Evolutionary conservation across 345 rosid genomes (phyloP).

Genomic region (Salix dunnii): DNA sequence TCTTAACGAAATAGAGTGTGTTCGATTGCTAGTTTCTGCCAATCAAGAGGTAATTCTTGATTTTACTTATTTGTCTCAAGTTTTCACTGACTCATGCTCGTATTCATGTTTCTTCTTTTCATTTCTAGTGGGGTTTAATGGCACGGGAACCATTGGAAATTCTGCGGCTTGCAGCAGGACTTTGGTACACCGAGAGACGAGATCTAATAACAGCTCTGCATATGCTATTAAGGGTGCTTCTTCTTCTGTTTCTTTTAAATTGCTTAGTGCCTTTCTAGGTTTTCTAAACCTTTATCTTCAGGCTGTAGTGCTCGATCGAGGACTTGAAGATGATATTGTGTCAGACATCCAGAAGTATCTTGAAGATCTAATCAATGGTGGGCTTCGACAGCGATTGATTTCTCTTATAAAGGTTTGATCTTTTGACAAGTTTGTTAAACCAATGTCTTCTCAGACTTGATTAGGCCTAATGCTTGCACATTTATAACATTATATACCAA

Average conservation of each 20-base stretch:
- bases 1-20: conserved; percentile 85
- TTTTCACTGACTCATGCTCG: neutral
- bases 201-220: conserved; percentile 72
- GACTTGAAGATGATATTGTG: conserved; percentile 63
- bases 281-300: conserved; percentile 29
- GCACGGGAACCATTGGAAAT: conserved; percentile 81
- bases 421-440: no score
- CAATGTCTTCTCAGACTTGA: no score
- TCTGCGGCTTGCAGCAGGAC: conserved; percentile 85
- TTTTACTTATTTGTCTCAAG: conserved; percentile 18
- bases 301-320: conserved; percentile 94
- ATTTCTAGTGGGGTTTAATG: conserved; percentile 68
- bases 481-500: no score
- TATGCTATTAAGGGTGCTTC: conserved; percentile 67
- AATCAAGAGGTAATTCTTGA: conserved; percentile 71
- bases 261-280: conserved; percentile 10
- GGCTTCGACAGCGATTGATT: conserved; percentile 77
- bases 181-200: conserved; percentile 93
- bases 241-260: conserved; percentile 9
- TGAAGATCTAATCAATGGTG: conserved; percentile 69
- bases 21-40: conserved; percentile 76
- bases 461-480: no score
- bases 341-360: conserved; percentile 69
- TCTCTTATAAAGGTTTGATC: conserved; percentile 66
- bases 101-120: conserved; percentile 8